phyloP scores from a whole-genome alignment of 139 green algal genomes.

The Chloropicon primus region DNA sequence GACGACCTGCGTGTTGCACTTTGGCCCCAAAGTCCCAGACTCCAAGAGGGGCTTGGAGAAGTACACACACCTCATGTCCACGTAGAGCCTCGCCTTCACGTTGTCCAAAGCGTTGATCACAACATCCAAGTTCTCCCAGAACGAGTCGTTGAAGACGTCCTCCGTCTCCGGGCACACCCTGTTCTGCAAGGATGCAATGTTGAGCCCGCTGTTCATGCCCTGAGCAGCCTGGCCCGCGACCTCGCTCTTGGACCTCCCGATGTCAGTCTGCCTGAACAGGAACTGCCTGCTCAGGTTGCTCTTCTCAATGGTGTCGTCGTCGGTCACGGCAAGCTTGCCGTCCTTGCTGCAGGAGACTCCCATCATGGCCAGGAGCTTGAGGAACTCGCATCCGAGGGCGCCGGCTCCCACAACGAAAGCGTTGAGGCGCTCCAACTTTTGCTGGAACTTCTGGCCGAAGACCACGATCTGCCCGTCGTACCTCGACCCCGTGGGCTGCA shows the following conservation, averaged over 20 bases:
- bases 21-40: slow-evolving; percentile 85
- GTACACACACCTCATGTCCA: slow-evolving; percentile 91
- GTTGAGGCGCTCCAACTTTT: slow-evolving; percentile 47
- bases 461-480: slow-evolving; percentile 81
- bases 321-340: slow-evolving; percentile 73
- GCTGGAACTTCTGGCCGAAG: slow-evolving; percentile 65
- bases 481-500: slow-evolving; percentile 32
- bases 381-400: slow-evolving; percentile 94
- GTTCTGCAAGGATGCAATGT: slow-evolving; percentile 77
- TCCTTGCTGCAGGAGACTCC: slow-evolving; percentile 39
- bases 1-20: slow-evolving; percentile 92
- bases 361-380: slow-evolving; percentile 98
- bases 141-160: slow-evolving; percentile 83
- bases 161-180: slow-evolving; percentile 85
- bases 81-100: slow-evolving; percentile 83
- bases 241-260: slow-evolving; percentile 74
- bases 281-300: slow-evolving; percentile 95
- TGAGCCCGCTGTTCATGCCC: slow-evolving; percentile 68
- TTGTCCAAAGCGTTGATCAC: slow-evolving; percentile 98
- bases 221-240: slow-evolving; percentile 56
- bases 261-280: slow-evolving; percentile 93
- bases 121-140: slow-evolving; percentile 77
- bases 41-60: slow-evolving; percentile 94
- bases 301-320: slow-evolving; percentile 98
- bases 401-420: slow-evolving; percentile 92